phyloP scores from a whole-genome alignment of 345 rosid species.

The Geranium rotundifolium region DNA sequence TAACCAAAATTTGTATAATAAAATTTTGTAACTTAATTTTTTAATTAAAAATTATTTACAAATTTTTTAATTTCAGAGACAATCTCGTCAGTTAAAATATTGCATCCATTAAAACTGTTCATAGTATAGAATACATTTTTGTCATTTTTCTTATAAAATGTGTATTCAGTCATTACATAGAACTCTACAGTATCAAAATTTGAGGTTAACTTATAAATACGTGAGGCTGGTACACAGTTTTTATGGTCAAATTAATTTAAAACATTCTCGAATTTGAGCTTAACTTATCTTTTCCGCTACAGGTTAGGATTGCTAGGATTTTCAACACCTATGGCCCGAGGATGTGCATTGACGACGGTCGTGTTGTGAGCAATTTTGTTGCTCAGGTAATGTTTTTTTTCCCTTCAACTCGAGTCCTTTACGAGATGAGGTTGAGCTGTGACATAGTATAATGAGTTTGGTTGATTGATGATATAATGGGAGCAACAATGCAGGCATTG shows the following conservation, averaged over 20 bases:
- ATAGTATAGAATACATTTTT: too few species aligned
- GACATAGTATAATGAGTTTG: background rate
- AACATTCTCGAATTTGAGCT: background rate
- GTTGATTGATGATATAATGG: background rate
- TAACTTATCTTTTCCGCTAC: conserved; percentile 10
- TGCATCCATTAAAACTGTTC: too few species aligned
- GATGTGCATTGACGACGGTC: conserved; percentile 98
- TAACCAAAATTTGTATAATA: too few species aligned
- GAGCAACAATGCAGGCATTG: conserved; percentile 46
- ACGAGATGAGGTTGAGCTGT: too few species aligned
- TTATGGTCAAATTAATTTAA: background rate
- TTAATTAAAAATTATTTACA: too few species aligned
- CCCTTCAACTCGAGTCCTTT: background rate
- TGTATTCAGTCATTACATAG: too few species aligned
- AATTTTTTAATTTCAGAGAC: background rate
- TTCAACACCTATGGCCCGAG: conserved; percentile 96
- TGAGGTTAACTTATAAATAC: too few species aligned
- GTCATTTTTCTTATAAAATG: too few species aligned
- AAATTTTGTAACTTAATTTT: too few species aligned
- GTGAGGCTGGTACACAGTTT: background rate
- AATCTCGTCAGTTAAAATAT: too few species aligned
- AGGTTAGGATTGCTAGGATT: conserved; percentile 94
- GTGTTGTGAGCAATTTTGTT: conserved; percentile 96
- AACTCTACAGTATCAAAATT: too few species aligned
- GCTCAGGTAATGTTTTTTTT: conserved; percentile 59